Conservation (phyloP, 1,139 yeast species). For the Geotrichum fermentans region DNA sequence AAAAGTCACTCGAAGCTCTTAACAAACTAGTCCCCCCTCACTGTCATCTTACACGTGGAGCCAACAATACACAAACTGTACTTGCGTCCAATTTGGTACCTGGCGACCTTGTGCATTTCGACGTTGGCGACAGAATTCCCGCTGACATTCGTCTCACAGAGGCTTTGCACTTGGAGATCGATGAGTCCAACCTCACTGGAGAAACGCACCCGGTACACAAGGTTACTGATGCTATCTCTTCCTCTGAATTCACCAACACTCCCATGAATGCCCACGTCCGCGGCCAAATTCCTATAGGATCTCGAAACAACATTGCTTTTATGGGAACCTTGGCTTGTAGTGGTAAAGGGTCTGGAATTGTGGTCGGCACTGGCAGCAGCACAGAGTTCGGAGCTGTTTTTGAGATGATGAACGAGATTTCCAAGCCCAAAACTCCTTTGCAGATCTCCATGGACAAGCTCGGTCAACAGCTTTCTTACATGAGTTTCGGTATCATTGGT, state of each 20-base stretch:
- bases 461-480: conserved; percentile 79
- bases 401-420: conserved; percentile 89
- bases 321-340: conserved; percentile 96
- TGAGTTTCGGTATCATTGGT: conserved; percentile 82
- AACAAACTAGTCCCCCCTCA: conserved; percentile 90
- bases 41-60: conserved; percentile 81
- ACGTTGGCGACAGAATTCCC: conserved; percentile 91
- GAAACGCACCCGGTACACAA: conserved; percentile 85
- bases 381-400: conserved; percentile 90
- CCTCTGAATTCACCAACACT: conserved; percentile 28
- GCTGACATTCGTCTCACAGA: conserved; percentile 82
- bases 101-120: conserved; percentile 83
- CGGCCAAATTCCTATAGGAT: conserved; percentile 50
- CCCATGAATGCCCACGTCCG: conserved; percentile 31
- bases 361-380: conserved; percentile 79
- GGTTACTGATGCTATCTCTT: conserved; percentile 39
- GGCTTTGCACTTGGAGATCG: conserved; percentile 73
- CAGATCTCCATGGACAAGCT: conserved; percentile 91
- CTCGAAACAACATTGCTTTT: conserved; percentile 71
- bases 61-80: conserved; percentile 60
- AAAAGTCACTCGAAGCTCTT: conserved; percentile 85
- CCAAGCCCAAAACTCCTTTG: conserved; percentile 92
- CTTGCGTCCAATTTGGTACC: conserved; percentile 86
- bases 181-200: conserved; percentile 91
- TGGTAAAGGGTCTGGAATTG: conserved; percentile 89